phyloP scores from a whole-genome alignment of 75 land plant species.

The Pseudotsuga menziesii region DNA sequence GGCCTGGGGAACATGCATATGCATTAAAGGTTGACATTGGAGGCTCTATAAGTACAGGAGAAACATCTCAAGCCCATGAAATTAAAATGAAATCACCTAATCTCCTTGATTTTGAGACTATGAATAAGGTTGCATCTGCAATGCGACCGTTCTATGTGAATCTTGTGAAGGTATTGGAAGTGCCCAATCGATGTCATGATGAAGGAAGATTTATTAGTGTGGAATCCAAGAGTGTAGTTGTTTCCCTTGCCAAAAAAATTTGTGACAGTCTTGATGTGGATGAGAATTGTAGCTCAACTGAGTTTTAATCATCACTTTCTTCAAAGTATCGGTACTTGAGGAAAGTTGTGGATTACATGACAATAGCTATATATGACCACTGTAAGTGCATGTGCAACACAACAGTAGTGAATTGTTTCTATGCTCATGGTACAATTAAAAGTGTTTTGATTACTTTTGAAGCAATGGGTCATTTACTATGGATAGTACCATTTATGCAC shows the following conservation, averaged over 20 bases:
- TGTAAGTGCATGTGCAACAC: conserved; percentile 64
- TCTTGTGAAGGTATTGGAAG: conserved; percentile 67
- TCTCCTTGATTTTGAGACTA: conserved; percentile 24
- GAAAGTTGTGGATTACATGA: conserved; percentile 82
- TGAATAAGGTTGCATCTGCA: conserved; percentile 50
- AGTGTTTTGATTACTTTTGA: conserved; percentile 74
- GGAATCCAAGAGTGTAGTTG: conserved; percentile 56
- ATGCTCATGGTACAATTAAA: conserved; percentile 73
- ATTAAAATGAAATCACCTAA: conserved; percentile 48
- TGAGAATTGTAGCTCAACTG: conserved; percentile 32
- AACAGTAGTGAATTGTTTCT: conserved; percentile 66
- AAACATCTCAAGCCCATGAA: conserved; percentile 38
- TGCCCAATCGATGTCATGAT: conserved; percentile 71
- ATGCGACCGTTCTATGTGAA: conserved; percentile 56
- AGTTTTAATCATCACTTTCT: conserved; percentile 46
- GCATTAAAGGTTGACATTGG: conserved; percentile 47
- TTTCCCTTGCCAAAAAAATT: conserved; percentile 57
- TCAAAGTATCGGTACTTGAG: conserved; percentile 88
- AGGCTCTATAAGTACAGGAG: conserved; percentile 17
- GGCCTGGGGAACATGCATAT: conserved; percentile 59
- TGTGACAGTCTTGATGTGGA: conserved; percentile 59
- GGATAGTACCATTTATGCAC: conserved; percentile 56
- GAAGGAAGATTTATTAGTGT: conserved; percentile 47
- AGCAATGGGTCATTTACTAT: conserved; percentile 84
- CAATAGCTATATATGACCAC: conserved; percentile 56